Percentiles rank a stretch among this genome's conserved stretches.
These are phyloP conservation scores for Monosporascus sp. DNA, from an alignment of 2,329 filamentous ascomycete genomes.

Conservation along the genomic window DNA sequence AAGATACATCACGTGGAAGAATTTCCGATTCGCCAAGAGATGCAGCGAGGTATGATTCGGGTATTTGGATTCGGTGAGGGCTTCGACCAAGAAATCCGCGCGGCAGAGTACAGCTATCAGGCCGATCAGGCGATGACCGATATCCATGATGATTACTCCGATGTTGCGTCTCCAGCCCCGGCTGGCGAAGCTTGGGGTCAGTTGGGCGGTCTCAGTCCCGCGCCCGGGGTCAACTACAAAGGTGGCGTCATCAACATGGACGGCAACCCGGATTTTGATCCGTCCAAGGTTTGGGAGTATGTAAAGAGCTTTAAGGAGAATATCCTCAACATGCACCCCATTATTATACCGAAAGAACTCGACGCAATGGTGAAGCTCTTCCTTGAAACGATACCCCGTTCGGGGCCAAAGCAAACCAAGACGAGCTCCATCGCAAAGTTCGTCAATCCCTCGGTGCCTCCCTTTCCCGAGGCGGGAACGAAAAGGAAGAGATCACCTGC, in stretches of 20 bases:
- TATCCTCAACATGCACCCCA: constrained; percentile 61
- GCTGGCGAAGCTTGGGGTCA: constrained; percentile 54
- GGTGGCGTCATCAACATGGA: constrained; percentile 35
- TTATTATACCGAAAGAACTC: constrained; percentile 50
- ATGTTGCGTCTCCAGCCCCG: constrained; percentile 49
- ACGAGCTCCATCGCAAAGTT: constrained; percentile 24
- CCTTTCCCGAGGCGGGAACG: constrained; percentile 23
- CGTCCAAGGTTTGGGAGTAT: constrained; percentile 45
- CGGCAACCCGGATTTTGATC: constrained; percentile 51
- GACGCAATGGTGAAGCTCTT: constrained; percentile 49
- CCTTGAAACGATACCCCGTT: constrained; percentile 40
- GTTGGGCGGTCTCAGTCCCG: constrained; percentile 45
- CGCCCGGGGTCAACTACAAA: constrained; percentile 29
- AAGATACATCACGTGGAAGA: constrained; percentile 55
- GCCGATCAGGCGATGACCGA: constrained; percentile 31
- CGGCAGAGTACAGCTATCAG: constrained; percentile 38
- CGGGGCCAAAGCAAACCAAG: constrained; percentile 15
- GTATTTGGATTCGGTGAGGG: constrained; percentile 78
- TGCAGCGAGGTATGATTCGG: constrained; percentile 66
- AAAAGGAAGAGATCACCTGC: constrained; percentile 55
- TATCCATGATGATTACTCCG: constrained; percentile 39
- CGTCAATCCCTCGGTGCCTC: constrained; percentile 19
- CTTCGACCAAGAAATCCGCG: constrained; percentile 46
- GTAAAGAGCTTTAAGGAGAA: constrained; percentile 54
- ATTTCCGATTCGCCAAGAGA: constrained; percentile 73